Conservation (phyloP, 129 eudicot species). For the Pulicaria dysenterica region DNA sequence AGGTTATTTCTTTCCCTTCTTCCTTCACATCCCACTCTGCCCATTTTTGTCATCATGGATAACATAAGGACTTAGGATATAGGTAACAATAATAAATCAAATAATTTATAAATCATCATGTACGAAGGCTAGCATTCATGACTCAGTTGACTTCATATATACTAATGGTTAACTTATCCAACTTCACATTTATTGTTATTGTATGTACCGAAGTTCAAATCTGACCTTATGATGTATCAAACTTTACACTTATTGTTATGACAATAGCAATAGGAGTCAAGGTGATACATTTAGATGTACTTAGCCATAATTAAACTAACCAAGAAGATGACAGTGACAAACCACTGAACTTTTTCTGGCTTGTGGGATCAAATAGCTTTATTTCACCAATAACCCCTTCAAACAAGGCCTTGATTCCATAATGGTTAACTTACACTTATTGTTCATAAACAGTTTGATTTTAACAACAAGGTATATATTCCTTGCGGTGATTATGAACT, state of each 20-base stretch:
- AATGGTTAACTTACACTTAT: too few species aligned
- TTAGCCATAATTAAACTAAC: not conserved
- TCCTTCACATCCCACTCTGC: conserved; percentile 76
- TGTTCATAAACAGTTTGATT: too few species aligned
- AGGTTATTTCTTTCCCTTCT: conserved; percentile 68
- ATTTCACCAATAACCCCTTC: not conserved
- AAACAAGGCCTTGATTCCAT: not conserved
- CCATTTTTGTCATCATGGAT: conserved; percentile 13
- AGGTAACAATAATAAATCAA: not conserved
- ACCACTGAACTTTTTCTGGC: not conserved
- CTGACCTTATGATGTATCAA: too few species aligned
- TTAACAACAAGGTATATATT: not conserved
- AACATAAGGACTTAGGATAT: conserved; percentile 10
- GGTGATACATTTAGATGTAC: too few species aligned
- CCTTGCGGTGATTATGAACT: not conserved
- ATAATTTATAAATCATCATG: not conserved
- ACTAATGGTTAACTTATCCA: too few species aligned
- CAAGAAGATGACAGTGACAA: conserved; percentile 7
- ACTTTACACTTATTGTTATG: too few species aligned
- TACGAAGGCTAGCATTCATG: conserved; percentile 6
- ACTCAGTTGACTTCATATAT: not conserved
- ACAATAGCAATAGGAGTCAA: too few species aligned
- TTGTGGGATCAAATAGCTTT: not conserved
- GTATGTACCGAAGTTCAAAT: too few species aligned
- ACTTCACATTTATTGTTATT: too few species aligned